Conservation (phyloP, 2,329 filamentous ascomycete species). For the Neoarthrinium moseri region DNA sequence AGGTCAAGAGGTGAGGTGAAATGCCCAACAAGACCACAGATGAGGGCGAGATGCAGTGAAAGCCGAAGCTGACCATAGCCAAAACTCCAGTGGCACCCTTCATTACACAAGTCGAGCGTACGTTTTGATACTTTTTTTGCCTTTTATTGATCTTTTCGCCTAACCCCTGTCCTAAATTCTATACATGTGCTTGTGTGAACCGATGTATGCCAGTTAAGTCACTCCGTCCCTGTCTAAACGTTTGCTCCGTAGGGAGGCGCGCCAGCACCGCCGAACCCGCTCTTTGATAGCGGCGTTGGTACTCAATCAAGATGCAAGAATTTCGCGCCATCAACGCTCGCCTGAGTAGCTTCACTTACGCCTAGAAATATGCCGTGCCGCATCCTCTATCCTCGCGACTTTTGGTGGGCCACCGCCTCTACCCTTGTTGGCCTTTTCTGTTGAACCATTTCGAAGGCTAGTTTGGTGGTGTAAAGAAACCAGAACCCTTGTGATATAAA, state of each 20-base stretch:
- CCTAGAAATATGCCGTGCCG: no score
- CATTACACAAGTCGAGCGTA: no score
- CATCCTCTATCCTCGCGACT: no score
- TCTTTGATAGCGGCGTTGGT: neutral
- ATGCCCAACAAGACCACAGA: no score
- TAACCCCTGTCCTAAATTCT: slow-evolving; percentile 4
- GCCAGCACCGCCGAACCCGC: neutral
- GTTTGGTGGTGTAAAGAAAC: neutral
- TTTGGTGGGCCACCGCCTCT: no score
- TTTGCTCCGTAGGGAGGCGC: neutral
- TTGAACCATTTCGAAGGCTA: no score
- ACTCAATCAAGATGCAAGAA: neutral
- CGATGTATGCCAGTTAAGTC: neutral
- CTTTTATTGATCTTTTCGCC: slow-evolving; percentile 4
- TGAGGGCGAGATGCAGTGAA: no score
- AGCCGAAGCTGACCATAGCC: no score
- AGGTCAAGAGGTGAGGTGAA: no score
- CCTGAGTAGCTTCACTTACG: neutral
- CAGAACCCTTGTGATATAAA: neutral
- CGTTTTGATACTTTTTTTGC: slow-evolving; percentile 3
- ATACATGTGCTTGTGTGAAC: slow-evolving; percentile 1
- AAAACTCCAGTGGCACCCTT: no score
- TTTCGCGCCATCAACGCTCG: neutral
- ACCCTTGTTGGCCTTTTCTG: no score
- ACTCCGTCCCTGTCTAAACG: neutral